Conservation (phyloP, 306 rosid species). For the Fragaria vesca region DNA sequence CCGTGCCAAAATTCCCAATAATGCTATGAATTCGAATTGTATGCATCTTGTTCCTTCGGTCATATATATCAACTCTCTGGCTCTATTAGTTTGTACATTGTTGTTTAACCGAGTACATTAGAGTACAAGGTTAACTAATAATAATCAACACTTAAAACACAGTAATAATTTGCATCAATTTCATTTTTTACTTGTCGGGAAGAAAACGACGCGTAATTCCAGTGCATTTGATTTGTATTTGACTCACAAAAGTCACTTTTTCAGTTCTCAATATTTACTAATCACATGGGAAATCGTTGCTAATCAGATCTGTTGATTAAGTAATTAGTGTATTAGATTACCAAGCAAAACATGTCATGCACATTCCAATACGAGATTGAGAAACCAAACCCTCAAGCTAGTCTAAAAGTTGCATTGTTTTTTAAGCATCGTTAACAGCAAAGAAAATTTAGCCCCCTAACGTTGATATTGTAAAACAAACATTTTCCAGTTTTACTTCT, state of each 20-base stretch:
- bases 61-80: not conserved
- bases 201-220: conserved; percentile 29
- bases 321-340: not conserved
- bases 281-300: conserved; percentile 23
- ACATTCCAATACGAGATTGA: not conserved
- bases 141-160: not conserved
- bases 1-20: not conserved
- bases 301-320: not conserved
- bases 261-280: not conserved
- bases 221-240: conserved; percentile 6
- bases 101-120: not conserved
- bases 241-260: conserved; percentile 14
- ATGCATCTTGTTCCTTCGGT: conserved; percentile 4
- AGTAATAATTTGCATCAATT: not conserved
- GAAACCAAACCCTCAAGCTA: not conserved
- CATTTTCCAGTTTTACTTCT: not conserved
- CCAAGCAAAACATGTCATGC: conserved; percentile 12
- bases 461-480: conserved; percentile 20
- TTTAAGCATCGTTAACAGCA: conserved; percentile 15
- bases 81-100: not conserved
- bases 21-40: not conserved
- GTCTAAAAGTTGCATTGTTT: conserved; percentile 6
- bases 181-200: conserved; percentile 3
- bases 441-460: not conserved
- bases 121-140: not conserved